Conservation (phyloP, 495 filamentous ascomycete species). For the Pyrenopolyporus hunteri region DNA sequence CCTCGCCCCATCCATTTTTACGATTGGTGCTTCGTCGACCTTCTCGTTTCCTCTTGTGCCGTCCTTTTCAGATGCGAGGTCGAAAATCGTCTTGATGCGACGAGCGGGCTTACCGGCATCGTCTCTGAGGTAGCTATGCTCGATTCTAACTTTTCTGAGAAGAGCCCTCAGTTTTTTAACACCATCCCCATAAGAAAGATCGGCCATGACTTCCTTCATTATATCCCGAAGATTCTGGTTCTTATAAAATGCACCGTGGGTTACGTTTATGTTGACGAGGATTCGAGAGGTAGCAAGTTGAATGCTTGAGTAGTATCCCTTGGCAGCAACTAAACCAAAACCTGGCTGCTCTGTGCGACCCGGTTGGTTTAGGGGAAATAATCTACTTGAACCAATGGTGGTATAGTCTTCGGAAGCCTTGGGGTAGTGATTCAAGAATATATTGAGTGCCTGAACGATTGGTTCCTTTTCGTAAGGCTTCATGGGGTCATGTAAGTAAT, state of each 20-base stretch:
- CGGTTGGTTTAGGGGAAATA: background rate
- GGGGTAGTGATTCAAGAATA: constrained; percentile 6
- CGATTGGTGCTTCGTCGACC: background rate
- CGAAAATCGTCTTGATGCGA: constrained; percentile 2
- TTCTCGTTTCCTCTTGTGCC: background rate
- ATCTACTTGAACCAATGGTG: constrained; percentile 5
- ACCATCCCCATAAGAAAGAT: background rate
- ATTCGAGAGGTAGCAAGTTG: constrained; percentile 60
- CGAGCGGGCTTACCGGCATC: background rate
- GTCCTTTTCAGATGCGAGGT: background rate
- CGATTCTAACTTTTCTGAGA: background rate
- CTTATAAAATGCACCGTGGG: constrained; percentile 38
- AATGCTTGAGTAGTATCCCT: constrained; percentile 33
- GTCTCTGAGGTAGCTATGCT: background rate
- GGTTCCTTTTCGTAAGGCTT: background rate
- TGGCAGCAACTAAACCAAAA: background rate
- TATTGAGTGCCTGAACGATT: constrained; percentile 6
- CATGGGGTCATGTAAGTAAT: background rate
- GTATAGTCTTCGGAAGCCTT: background rate
- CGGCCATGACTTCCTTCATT: background rate
- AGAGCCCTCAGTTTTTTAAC: background rate
- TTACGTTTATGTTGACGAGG: constrained; percentile 57
- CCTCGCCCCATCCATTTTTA: background rate
- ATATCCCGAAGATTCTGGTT: constrained; percentile 13
- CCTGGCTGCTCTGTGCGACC: background rate